These are phyloP conservation scores for Lophiotrema nucula DNA, from an alignment of 495 filamentous ascomycete species.

Conservation along the genomic window DNA sequence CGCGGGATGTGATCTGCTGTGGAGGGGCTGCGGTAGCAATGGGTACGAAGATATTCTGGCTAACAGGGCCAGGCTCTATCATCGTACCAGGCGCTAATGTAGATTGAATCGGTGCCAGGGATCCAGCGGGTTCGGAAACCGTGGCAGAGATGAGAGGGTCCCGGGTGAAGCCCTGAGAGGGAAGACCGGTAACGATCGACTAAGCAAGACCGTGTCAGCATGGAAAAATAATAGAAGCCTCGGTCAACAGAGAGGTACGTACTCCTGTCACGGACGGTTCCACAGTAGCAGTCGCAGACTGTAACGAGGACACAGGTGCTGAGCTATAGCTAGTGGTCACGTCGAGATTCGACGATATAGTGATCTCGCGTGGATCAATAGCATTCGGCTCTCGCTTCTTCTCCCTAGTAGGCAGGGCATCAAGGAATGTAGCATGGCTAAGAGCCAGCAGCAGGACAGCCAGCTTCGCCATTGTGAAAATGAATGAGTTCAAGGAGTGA, in stretches of 20 bases:
- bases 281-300: slow-evolving; percentile 22
- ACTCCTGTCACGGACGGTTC: slow-evolving; percentile 27
- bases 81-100: slow-evolving; percentile 30
- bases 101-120: slow-evolving; percentile 31
- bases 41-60: slow-evolving; percentile 40
- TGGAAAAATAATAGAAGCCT: neutral
- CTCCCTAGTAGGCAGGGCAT: slow-evolving; percentile 14
- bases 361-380: slow-evolving; percentile 21
- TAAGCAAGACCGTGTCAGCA: slow-evolving; percentile 6
- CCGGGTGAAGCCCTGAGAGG: slow-evolving; percentile 15
- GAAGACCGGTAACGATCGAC: slow-evolving; percentile 27
- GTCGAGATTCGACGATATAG: slow-evolving; percentile 9
- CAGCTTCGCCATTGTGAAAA: slow-evolving; percentile 24
- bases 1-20: slow-evolving; percentile 34
- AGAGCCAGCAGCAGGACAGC: slow-evolving; percentile 26
- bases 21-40: slow-evolving; percentile 40
- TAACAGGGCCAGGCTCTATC: slow-evolving; percentile 21
- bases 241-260: slow-evolving; percentile 3
- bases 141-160: slow-evolving; percentile 13
- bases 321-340: slow-evolving; percentile 33
- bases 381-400: neutral
- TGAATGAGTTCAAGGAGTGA: slow-evolving; percentile 13
- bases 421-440: slow-evolving; percentile 12
- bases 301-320: slow-evolving; percentile 14
- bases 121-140: slow-evolving; percentile 5